Evolutionary conservation across 805 yeast genomes (phyloP), one percentile per base, ranked within the genome.

Genomic region (Sugiyamaella chiloensis): DNA sequence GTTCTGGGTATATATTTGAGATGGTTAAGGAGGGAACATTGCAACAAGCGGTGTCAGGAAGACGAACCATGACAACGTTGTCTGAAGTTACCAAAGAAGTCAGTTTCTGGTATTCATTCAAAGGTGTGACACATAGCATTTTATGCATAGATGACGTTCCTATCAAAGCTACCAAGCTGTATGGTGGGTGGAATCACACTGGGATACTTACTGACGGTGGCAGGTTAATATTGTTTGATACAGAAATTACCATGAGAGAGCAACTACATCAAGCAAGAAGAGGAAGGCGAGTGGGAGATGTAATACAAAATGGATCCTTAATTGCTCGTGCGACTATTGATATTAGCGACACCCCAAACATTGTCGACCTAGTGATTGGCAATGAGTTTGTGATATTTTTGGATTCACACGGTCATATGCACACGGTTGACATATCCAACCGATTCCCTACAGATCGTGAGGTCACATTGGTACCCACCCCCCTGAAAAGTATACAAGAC

Each of bases 181-280:
- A 72, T 9, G 82, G 87, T 14, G 93, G 91, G 0, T 85, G 91
- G 91, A 73, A 76, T 49, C 62, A 74, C 12, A 75, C 78, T 44
- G 76, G 78, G 35, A 77, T 78, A 17, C 68, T 72, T 41, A 63
- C 80, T 2, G 67, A 17, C 6, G 20, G 21, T 12, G 19, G 19
- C 5, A 7, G 11, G 29, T 21, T 34, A 11, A 3, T 34, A 34
- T 21, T 34, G 16, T 34, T 34, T 16, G 19, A 34, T 34, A 16
- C 37, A 19, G 37, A 34, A 16, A 34, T 14, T 9, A 14, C 20
- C 7, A 34, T 34, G 37, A 34, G 37, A 34, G 19, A 39, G 21
- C n/a, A n/a, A n/a, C n/a, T n/a, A n/a, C n/a, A n/a, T n/a, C n/a
- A n/a, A n/a, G n/a, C n/a, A n/a, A 20, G 40, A 16, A 5, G 17